These are phyloP conservation scores for Neurospora sp. DNA, from an alignment of 495 filamentous ascomycete genomes.

Conservation along the genomic window DNA sequence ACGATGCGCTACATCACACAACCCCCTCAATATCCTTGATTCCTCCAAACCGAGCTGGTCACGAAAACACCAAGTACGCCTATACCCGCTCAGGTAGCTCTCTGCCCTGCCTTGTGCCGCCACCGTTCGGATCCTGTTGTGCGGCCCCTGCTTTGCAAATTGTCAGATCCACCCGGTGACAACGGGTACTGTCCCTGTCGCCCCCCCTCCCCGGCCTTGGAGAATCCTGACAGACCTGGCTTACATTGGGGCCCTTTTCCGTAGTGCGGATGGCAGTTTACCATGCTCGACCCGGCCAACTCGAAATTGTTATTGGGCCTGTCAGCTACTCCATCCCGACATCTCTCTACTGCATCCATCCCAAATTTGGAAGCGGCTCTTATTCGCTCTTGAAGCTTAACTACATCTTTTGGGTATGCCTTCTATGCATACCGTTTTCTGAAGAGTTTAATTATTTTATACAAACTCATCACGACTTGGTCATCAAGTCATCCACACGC, in stretches of 20 bases:
- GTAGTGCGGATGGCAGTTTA: neutral
- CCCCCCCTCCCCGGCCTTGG: neutral
- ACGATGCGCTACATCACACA: neutral
- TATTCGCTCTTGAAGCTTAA: neutral
- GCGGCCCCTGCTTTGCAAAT: neutral
- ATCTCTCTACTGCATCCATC: constrained; percentile 2
- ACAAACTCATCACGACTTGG: neutral
- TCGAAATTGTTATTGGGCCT: constrained; percentile 2
- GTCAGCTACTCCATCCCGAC: constrained; percentile 4
- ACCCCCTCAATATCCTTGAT: neutral
- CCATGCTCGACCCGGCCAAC: neutral
- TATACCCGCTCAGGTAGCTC: neutral
- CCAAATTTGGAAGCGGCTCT: constrained; percentile 5
- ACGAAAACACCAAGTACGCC: neutral
- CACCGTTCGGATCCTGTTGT: neutral
- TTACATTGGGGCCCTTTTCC: neutral
- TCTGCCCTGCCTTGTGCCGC: neutral
- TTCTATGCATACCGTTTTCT: neutral
- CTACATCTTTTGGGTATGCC: neutral
- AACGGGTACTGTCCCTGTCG: neutral
- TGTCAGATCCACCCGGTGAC: neutral
- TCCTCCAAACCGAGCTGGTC: neutral
- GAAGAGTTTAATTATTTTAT: neutral
- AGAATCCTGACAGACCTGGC: neutral
- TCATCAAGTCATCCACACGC: neutral